These are phyloP conservation scores for Solanum ossicruentum DNA, from an alignment of 257 asterid species.

Conservation along the genomic window DNA sequence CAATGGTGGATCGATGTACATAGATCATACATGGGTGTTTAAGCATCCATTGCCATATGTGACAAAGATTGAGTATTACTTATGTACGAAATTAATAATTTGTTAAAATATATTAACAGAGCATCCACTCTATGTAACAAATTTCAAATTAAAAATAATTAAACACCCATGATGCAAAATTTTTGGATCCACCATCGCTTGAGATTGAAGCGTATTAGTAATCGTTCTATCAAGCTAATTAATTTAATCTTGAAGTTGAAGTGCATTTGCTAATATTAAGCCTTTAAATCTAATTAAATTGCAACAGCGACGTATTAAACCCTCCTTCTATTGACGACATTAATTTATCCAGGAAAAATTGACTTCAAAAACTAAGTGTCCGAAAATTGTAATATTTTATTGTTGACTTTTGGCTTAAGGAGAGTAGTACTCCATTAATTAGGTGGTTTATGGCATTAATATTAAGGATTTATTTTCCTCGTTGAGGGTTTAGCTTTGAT, in stretches of 20 bases:
- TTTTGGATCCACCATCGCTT: neutral
- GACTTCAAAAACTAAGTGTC: neutral
- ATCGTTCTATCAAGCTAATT: neutral
- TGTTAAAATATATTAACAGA: too few relatives aligned
- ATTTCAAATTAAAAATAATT: too few relatives aligned
- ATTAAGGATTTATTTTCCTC: neutral
- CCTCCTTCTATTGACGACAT: neutral
- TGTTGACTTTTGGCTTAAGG: neutral
- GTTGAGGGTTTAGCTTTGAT: neutral
- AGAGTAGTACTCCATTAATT: neutral
- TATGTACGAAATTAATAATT: too few relatives aligned
- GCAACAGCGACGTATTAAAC: neutral
- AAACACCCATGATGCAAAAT: too few relatives aligned
- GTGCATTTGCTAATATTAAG: neutral
- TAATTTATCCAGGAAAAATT: neutral
- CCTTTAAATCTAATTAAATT: neutral
- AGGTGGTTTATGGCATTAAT: neutral
- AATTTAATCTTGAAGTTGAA: neutral
- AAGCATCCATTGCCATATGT: too few relatives aligned
- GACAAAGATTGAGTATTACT: too few relatives aligned
- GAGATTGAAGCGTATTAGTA: neutral
- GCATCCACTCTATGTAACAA: too few relatives aligned
- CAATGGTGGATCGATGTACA: too few relatives aligned
- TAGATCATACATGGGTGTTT: too few relatives aligned
- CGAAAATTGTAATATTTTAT: neutral